Evolutionary conservation across 495 filamentous ascomycete genomes (phyloP), one percentile per base, ranked within the genome.

Genomic region (Daldinia grandis): DNA sequence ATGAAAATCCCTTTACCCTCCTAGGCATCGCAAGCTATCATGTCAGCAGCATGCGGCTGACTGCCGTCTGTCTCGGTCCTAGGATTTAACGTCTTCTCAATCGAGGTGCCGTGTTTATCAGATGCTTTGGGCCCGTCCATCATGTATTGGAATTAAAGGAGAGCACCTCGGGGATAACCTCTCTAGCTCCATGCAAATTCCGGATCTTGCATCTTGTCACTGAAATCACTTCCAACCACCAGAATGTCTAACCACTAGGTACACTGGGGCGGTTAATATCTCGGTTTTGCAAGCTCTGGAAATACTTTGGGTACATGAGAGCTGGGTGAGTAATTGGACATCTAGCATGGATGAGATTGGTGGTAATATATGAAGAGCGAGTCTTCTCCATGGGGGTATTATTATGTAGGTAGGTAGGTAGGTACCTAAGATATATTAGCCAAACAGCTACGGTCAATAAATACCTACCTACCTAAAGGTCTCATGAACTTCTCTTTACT

Each of bases 171-270:
- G 62, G 54, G 53, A 49, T 65, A 58, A 51, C 38, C 6, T 19
- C 53, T 57, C 38, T 65, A 60, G 42, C 44, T 68, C 65, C 65
- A 55, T 33, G 17, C 50, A 68, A 68, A 62, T 60, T 66, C 64
- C 56, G 64, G 33, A 44, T 30, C 58, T 56, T 37, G 38, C 37
- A 68, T 62, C 59, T 19, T 21, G 38, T 66, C 38, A 24, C 31
- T 38, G 31, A 33, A 56, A n/a, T 7, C n/a, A 19, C 5, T 2
- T 8, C 6, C 6, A 44, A 21, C n/a, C 40, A 8, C n/a, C 17
- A 21, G 9, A 12, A 47, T 10, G 9, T 24, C 42, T 21, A 4
- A 9, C 19, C 42, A 12, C 3, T 0, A 35, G 10, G 33, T 21
- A 24, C 42, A 12, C 21, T 24, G 17, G 4, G 19, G 19, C 19